Percentiles rank a stretch among this genome's conserved stretches.
These are phyloP conservation scores for Paecilomyces formosus DNA, from an alignment of 2,329 filamentous ascomycete genomes.

Conservation along the genomic window DNA sequence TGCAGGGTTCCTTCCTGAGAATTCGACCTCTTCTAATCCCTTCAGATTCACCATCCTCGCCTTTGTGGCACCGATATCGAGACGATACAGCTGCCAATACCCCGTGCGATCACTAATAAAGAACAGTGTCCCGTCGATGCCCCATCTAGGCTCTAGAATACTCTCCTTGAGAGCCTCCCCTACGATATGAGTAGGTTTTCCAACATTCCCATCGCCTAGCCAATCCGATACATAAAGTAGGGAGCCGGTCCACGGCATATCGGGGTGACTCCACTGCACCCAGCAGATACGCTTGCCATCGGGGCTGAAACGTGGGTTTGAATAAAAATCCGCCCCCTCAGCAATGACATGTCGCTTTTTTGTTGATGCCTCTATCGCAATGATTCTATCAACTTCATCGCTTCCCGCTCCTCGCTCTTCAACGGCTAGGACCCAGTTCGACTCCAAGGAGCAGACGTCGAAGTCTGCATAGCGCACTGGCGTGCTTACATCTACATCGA, in stretches of 20 bases:
- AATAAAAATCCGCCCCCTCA: conserved; percentile 47
- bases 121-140: conserved; percentile 41
- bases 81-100: conserved; percentile 41
- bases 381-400: conserved; percentile 25
- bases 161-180: conserved; percentile 36
- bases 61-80: conserved; percentile 17
- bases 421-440: conserved; percentile 43
- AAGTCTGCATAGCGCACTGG: conserved; percentile 43
- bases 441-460: conserved; percentile 28
- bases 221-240: conserved; percentile 41
- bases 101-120: conserved; percentile 42
- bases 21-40: conserved; percentile 34
- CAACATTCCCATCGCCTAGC: conserved; percentile 22
- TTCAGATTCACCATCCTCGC: conserved; percentile 25
- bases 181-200: conserved; percentile 30
- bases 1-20: conserved; percentile 21
- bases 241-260: conserved; percentile 45
- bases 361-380: conserved; percentile 16
- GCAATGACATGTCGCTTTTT: conserved; percentile 29
- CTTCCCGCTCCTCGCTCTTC: conserved; percentile 42
- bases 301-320: conserved; percentile 42
- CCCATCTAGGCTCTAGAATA: conserved; percentile 46
- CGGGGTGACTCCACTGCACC: conserved; percentile 50
- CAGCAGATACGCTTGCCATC: conserved; percentile 43
- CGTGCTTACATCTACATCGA: conserved; percentile 14